These are phyloP conservation scores for Eimeria tenella DNA, from an alignment of 169 alveolate genomes.

Conservation along the genomic window DNA sequence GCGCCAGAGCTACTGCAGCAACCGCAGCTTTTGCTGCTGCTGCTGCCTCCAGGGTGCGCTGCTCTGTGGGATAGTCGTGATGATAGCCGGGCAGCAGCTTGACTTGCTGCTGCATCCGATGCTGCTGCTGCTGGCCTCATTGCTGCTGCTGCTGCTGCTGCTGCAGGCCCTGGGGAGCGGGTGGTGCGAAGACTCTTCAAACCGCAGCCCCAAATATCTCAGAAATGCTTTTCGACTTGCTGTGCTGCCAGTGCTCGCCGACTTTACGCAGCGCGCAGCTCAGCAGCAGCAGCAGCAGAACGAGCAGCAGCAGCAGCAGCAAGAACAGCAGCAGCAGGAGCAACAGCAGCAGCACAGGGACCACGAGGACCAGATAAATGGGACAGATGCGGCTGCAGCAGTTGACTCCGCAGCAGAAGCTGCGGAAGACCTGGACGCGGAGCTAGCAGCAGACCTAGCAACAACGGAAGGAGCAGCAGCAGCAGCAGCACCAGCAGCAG, in stretches of 20 bases:
- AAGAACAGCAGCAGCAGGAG: not conserved
- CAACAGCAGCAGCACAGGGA: constrained; percentile 5
- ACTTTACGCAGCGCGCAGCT: constrained; percentile 28
- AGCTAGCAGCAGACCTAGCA: too few relatives aligned
- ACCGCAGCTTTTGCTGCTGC: not conserved
- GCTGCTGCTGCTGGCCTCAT: not conserved
- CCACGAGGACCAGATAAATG: not conserved
- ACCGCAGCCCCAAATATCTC: constrained; percentile 38
- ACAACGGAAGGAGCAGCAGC: not conserved
- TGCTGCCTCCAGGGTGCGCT: not conserved
- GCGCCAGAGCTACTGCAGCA: not conserved
- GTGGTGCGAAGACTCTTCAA: constrained; percentile 68
- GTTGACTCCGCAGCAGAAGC: not conserved
- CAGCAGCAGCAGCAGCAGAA: constrained; percentile 45
- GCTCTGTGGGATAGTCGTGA: not conserved
- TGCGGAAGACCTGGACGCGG: not conserved
- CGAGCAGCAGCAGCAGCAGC: not conserved
- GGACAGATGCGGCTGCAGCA: not conserved
- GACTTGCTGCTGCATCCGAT: not conserved
- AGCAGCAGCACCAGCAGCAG: constrained; percentile 22
- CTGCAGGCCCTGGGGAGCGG: constrained; percentile 49
- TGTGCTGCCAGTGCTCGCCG: constrained; percentile 61
- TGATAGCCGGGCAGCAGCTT: not conserved
- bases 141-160: constrained; percentile 38
- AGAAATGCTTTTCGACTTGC: constrained; percentile 53